phyloP scores from a whole-genome alignment of 169 alveolate species.

The Plasmodium vivax region DNA sequence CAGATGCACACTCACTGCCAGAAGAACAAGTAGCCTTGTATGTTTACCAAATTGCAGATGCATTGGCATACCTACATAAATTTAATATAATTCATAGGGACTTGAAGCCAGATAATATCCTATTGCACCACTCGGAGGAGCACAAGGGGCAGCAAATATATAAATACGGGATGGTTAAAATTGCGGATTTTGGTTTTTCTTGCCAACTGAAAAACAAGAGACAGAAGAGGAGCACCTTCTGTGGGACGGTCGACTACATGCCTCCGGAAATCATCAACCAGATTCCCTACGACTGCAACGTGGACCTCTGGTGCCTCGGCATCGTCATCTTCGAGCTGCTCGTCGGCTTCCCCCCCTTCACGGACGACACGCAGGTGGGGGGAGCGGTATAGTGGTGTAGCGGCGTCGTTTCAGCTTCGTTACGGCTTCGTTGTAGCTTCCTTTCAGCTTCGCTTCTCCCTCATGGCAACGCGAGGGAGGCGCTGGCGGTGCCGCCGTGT shows the following conservation, averaged over 20 bases:
- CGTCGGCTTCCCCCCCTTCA: conserved; percentile 93
- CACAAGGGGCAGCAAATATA: conserved; percentile 4
- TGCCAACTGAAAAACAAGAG: conserved; percentile 87
- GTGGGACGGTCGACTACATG: conserved; percentile 95
- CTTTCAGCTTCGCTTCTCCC: too few species aligned
- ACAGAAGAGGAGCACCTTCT: conserved; percentile 91
- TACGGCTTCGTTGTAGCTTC: background rate
- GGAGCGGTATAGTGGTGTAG: background rate
- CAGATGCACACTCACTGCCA: conserved; percentile 80
- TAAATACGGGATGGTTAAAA: conserved; percentile 88
- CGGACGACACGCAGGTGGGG: conserved; percentile 69
- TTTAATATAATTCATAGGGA: conserved; percentile 86
- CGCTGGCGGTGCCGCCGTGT: background rate
- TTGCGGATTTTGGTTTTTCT: conserved; percentile 95
- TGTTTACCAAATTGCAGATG: conserved; percentile 85
- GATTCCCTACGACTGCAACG: conserved; percentile 88
- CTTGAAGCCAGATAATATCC: conserved; percentile 88
- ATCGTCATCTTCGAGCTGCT: conserved; percentile 92
- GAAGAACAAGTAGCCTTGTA: conserved; percentile 88
- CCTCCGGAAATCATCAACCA: conserved; percentile 94
- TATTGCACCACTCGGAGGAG: conserved; percentile 76
- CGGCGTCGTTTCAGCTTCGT: background rate
- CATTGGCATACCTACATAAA: conserved; percentile 85
- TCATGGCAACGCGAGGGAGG: background rate
- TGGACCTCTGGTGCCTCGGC: conserved; percentile 95